Conservation (phyloP, 768 basidiomycete genomes). For the Suillus spraguei region DNA sequence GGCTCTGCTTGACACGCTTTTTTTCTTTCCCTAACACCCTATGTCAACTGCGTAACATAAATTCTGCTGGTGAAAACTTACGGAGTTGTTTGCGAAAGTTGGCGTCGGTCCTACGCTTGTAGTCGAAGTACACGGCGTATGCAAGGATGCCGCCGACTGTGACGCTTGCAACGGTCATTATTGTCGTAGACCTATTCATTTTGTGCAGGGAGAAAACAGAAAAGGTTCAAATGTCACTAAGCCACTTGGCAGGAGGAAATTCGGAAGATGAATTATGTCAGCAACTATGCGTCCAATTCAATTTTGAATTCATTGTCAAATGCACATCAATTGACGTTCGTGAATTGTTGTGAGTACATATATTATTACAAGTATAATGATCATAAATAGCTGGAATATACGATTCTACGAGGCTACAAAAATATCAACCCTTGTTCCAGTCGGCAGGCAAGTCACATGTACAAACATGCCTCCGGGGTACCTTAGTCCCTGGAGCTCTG, state of each 20-base stretch:
- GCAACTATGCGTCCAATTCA: not conserved
- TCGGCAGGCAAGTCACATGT: constrained; percentile 5
- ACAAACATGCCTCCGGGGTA: not conserved
- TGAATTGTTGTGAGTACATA: not conserved
- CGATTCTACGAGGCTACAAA: not conserved
- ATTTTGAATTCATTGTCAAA: not conserved
- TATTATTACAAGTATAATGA: not conserved
- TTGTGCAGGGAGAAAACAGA: constrained; percentile 19
- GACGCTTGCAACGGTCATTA: constrained; percentile 43
- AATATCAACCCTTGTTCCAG: not conserved
- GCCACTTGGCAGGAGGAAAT: constrained; percentile 14
- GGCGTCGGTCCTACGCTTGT: constrained; percentile 85
- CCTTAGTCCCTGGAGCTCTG: not conserved
- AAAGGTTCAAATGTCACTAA: constrained; percentile 12
- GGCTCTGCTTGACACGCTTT: constrained; percentile 80
- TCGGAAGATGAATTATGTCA: constrained; percentile 23
- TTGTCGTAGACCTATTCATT: constrained; percentile 38
- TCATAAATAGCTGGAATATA: not conserved
- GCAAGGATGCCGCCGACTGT: constrained; percentile 63
- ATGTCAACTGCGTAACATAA: constrained; percentile 1
- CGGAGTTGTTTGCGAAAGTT: constrained; percentile 89
- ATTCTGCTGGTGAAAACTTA: constrained; percentile 43
- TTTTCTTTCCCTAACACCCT: constrained; percentile 78
- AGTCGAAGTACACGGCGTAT: constrained; percentile 94
- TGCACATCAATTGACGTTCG: not conserved